Conservation (phyloP, 805 yeast species). For the Saccharomycopsis javanensis region DNA sequence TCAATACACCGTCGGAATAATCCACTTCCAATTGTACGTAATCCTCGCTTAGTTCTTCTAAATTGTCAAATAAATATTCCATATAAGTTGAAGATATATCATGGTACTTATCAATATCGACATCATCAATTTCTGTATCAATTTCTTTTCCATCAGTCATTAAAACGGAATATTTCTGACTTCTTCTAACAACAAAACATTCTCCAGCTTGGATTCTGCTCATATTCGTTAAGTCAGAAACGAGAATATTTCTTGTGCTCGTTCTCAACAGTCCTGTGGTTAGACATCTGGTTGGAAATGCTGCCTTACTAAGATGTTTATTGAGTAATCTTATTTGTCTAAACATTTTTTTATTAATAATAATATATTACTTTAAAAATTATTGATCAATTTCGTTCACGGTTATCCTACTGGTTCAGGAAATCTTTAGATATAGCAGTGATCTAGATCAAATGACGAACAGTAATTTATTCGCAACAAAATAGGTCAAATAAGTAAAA, state of each 20-base stretch:
- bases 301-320: not conserved
- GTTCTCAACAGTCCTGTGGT: not conserved
- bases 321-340: slow-evolving; percentile 1
- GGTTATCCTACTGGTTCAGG: no score
- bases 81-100: slow-evolving; percentile 54
- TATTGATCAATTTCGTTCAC: no score
- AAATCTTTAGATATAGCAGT: no score
- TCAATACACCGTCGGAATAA: slow-evolving; percentile 75
- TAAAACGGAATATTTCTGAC: not conserved
- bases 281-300: not conserved
- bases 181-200: not conserved
- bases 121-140: slow-evolving; percentile 40
- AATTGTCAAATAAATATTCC: slow-evolving; percentile 54
- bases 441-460: no score
- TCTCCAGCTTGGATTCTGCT: not conserved
- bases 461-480: no score
- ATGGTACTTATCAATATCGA: slow-evolving; percentile 51
- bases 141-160: slow-evolving; percentile 45
- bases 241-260: not conserved
- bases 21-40: slow-evolving; percentile 64
- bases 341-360: not conserved
- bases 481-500: no score
- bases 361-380: no score
- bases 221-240: not conserved
- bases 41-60: slow-evolving; percentile 58